Conservation (phyloP, 208 protist species). For the Acanthamoeba healyi region DNA sequence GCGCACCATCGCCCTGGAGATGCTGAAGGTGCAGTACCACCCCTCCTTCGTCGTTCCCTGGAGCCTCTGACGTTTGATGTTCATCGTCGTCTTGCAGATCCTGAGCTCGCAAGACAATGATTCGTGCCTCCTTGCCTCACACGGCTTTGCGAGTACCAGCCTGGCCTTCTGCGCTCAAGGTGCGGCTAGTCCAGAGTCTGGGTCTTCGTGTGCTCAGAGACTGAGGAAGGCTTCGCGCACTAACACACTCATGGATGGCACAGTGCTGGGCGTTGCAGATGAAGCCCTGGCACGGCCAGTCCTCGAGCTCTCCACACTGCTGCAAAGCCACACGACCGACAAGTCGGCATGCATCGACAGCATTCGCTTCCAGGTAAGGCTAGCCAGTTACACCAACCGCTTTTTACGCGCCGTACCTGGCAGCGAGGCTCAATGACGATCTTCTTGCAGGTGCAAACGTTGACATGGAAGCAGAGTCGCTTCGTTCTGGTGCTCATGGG, state of each 20-base stretch:
- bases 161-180: background rate
- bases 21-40: background rate
- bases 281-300: background rate
- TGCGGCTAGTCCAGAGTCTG: background rate
- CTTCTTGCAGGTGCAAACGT: background rate
- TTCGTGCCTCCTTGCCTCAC: background rate
- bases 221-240: too few relatives aligned
- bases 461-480: background rate
- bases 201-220: too few relatives aligned
- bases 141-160: background rate
- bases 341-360: background rate
- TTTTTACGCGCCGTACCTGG: too few relatives aligned
- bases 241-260: background rate
- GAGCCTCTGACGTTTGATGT: too few relatives aligned
- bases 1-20: background rate
- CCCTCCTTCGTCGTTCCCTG: background rate
- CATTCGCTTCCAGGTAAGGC: background rate
- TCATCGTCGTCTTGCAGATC: background rate
- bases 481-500: background rate
- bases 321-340: background rate
- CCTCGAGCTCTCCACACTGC: background rate
- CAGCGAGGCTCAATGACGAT: too few relatives aligned
- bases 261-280: constrained; percentile 1
- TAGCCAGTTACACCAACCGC: background rate
- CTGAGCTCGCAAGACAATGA: background rate